phyloP scores from a whole-genome alignment of 2,329 filamentous ascomycete genomes.

The Neofusicoccum sp. region DNA sequence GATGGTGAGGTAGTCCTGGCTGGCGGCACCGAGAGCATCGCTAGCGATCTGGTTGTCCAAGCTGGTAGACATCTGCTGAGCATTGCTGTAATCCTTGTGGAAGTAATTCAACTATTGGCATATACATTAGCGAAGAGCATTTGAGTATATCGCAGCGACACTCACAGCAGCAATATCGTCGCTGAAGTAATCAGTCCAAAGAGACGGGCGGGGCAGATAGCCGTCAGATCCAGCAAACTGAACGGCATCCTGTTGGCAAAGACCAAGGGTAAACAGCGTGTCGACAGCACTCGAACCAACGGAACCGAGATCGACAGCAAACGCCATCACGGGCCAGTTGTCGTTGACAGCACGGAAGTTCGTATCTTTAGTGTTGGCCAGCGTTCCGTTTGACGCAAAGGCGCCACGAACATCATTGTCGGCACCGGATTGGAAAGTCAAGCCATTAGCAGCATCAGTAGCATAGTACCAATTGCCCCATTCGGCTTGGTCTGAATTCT shows the following conservation, averaged over 20 bases:
- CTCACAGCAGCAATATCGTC: constrained; percentile 49
- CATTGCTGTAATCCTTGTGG: constrained; percentile 50
- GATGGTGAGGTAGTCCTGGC: constrained; percentile 53
- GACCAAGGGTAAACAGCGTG: constrained; percentile 54
- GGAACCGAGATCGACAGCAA: constrained; percentile 53
- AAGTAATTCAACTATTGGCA: constrained; percentile 47
- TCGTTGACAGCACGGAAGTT: constrained; percentile 54
- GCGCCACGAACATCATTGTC: constrained; percentile 50
- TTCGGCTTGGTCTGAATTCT: constrained; percentile 52
- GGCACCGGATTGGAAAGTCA: constrained; percentile 52
- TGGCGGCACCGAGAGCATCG: constrained; percentile 49
- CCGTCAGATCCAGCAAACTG: constrained; percentile 52
- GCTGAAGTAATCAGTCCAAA: constrained; percentile 54
- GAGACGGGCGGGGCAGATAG: constrained; percentile 43
- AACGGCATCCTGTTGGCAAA: constrained; percentile 52
- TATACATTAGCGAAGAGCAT: constrained; percentile 26
- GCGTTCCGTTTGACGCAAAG: constrained; percentile 48
- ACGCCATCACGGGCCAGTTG: constrained; percentile 57
- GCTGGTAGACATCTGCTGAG: constrained; percentile 36
- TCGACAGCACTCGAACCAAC: constrained; percentile 41
- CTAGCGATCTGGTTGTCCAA: constrained; percentile 47
- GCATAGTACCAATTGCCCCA: constrained; percentile 60
- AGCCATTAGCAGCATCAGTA: constrained; percentile 43
- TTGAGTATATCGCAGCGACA: constrained; percentile 2
- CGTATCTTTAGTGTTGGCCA: constrained; percentile 51